phyloP scores from a whole-genome alignment of 2,329 filamentous ascomycete species.

The Alternaria viburni region DNA sequence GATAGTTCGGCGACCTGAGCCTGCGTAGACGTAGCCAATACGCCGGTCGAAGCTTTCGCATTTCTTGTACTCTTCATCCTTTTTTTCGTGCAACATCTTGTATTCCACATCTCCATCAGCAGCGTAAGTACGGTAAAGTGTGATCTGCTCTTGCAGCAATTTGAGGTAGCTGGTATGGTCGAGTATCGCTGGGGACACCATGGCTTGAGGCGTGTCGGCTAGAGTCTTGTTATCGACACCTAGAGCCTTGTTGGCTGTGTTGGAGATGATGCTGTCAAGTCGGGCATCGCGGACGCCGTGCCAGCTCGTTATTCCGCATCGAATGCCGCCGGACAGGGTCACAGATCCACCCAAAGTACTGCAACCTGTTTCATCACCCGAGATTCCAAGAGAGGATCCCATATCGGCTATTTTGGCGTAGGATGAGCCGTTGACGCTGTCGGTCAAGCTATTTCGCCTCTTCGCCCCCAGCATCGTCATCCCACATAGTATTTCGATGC shows the following conservation, averaged over 20 bases:
- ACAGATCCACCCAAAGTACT: background rate
- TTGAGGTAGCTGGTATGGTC: background rate
- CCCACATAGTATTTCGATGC: background rate
- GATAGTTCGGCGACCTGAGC: background rate
- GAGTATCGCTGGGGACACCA: background rate
- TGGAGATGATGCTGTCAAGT: background rate
- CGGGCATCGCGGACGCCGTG: background rate
- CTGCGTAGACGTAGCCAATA: background rate
- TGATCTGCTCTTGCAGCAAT: background rate
- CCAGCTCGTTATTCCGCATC: background rate
- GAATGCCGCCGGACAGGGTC: background rate
- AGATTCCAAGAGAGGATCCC: background rate
- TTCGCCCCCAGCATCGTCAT: background rate
- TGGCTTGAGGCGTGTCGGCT: background rate
- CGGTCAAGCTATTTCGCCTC: background rate
- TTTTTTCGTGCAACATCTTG: background rate
- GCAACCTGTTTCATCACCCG: background rate
- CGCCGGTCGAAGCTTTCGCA: background rate
- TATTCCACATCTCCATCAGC: background rate
- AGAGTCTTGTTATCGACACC: background rate
- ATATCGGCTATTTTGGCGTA: background rate
- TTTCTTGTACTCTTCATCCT: background rate
- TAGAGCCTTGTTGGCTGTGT: background rate
- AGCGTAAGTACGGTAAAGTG: background rate
- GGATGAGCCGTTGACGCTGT: background rate